These are phyloP conservation scores for Exophiala sp. DNA, from an alignment of 2,329 filamentous ascomycete genomes.

Conservation along the genomic window DNA sequence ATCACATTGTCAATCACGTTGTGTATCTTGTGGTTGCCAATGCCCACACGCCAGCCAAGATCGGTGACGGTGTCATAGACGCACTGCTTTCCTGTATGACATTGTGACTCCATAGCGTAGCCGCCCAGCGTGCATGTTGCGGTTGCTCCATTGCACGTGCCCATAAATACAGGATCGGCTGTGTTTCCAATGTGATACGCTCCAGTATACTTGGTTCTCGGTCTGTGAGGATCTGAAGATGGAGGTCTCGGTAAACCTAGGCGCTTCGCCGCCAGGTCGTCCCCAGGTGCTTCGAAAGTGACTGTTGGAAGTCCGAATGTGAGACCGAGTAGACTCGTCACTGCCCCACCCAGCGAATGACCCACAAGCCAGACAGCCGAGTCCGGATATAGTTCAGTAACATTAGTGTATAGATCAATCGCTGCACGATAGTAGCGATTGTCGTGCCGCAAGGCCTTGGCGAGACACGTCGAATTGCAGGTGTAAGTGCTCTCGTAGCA, in stretches of 20 bases:
- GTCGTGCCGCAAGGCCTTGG: conserved; percentile 70
- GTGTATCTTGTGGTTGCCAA: conserved; percentile 86
- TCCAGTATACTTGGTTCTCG: conserved; percentile 68
- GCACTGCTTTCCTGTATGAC: conserved; percentile 83
- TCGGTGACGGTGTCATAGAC: conserved; percentile 90
- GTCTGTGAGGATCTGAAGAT: conserved; percentile 65
- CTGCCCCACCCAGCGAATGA: conserved; percentile 86
- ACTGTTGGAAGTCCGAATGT: conserved; percentile 90
- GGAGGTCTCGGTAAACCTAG: conserved; percentile 84
- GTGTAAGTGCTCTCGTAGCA: conserved; percentile 83
- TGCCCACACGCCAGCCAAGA: conserved; percentile 85
- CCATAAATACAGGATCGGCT: conserved; percentile 91
- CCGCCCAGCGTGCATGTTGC: conserved; percentile 87
- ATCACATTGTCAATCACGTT: conserved; percentile 86
- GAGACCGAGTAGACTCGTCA: conserved; percentile 81
- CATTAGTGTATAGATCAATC: conserved; percentile 85
- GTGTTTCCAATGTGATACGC: conserved; percentile 92
- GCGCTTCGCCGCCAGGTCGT: conserved; percentile 79
- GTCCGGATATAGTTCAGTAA: conserved; percentile 80
- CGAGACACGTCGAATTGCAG: conserved; percentile 89
- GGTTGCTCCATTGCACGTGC: conserved; percentile 84
- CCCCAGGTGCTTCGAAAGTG: conserved; percentile 89
- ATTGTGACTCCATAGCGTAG: conserved; percentile 90
- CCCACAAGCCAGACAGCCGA: conserved; percentile 86
- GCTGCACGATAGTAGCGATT: conserved; percentile 89